These are phyloP conservation scores for Penicillium pulvis DNA, from an alignment of 495 filamentous ascomycete species.

Conservation along the genomic window DNA sequence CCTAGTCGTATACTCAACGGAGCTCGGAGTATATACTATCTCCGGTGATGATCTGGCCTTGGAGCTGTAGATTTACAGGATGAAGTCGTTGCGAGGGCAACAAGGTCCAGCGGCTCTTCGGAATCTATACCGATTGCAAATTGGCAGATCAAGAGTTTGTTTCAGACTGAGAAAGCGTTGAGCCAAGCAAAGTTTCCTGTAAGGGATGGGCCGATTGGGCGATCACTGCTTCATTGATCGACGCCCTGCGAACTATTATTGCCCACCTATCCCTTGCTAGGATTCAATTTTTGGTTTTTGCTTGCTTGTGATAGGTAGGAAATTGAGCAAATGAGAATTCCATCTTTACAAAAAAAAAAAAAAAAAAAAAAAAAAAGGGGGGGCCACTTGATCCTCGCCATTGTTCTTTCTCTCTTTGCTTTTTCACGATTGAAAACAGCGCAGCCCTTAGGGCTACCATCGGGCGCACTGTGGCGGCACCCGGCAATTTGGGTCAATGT, in stretches of 20 bases:
- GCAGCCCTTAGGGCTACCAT: conserved; percentile 2
- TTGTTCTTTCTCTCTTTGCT: not conserved
- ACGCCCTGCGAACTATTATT: conserved; percentile 8
- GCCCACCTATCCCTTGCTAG: conserved; percentile 14
- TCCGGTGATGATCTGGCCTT: not conserved
- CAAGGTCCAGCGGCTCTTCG: conserved; percentile 20
- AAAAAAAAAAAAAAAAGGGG: no score
- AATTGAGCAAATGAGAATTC: not conserved
- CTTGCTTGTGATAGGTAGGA: conserved; percentile 18
- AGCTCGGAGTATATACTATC: not conserved
- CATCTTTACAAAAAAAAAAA: not conserved
- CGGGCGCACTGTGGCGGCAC: conserved; percentile 1
- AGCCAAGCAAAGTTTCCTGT: not conserved
- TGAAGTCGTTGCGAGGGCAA: conserved; percentile 26
- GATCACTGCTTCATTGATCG: conserved; percentile 21
- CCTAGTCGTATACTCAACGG: not conserved
- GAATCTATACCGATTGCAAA: conserved; percentile 12
- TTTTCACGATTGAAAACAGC: conserved; percentile 1
- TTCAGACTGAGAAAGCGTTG: conserved; percentile 24
- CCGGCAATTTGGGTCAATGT: not conserved
- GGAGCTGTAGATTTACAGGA: not conserved
- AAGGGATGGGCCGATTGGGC: conserved; percentile 3
- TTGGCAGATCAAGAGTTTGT: conserved; percentile 12
- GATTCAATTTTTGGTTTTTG: conserved; percentile 2
- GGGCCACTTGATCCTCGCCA: not conserved